Conservation (phyloP, 345 rosid genomes). For the Corymbia maculata region DNA sequence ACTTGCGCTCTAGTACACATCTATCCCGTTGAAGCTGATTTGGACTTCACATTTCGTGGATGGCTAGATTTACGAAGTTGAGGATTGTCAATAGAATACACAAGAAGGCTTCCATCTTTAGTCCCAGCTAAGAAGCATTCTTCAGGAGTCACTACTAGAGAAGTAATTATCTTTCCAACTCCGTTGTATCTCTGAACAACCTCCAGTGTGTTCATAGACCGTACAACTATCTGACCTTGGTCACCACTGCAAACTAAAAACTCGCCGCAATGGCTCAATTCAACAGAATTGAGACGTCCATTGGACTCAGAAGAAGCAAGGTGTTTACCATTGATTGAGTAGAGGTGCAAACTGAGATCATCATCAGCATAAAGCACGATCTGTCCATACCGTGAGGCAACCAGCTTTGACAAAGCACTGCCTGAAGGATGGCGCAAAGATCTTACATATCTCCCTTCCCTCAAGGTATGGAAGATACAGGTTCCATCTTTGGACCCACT, state of each 20-base stretch:
- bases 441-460: slow-evolving; percentile 88
- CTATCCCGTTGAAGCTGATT: slow-evolving; percentile 28
- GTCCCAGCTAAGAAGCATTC: slow-evolving; percentile 96
- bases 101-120: slow-evolving; percentile 88
- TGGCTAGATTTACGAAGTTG: slow-evolving; percentile 45
- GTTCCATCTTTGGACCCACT: slow-evolving; percentile 99
- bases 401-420: slow-evolving; percentile 73
- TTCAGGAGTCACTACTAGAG: slow-evolving; percentile 74
- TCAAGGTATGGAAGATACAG: slow-evolving; percentile 78
- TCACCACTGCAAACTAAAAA: slow-evolving; percentile 91
- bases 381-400: slow-evolving; percentile 77
- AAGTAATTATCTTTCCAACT: slow-evolving; percentile 72
- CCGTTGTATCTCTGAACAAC: slow-evolving; percentile 65
- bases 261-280: slow-evolving; percentile 80
- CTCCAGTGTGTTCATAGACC: slow-evolving; percentile 89
- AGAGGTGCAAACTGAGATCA: slow-evolving; percentile 86
- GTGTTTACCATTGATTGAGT: slow-evolving; percentile 89
- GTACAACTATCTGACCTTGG: slow-evolving; percentile 87
- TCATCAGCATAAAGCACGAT: slow-evolving; percentile 75
- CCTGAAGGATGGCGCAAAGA: slow-evolving; percentile 83
- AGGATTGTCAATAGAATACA: slow-evolving; percentile 81
- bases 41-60: slow-evolving; percentile 42
- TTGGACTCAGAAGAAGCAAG: slow-evolving; percentile 85
- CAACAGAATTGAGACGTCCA: slow-evolving; percentile 86
- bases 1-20: background rate